Base-by-base conservation (phyloP, 495 filamentous ascomycete species). In the Neurospora hispaniola region DNA sequence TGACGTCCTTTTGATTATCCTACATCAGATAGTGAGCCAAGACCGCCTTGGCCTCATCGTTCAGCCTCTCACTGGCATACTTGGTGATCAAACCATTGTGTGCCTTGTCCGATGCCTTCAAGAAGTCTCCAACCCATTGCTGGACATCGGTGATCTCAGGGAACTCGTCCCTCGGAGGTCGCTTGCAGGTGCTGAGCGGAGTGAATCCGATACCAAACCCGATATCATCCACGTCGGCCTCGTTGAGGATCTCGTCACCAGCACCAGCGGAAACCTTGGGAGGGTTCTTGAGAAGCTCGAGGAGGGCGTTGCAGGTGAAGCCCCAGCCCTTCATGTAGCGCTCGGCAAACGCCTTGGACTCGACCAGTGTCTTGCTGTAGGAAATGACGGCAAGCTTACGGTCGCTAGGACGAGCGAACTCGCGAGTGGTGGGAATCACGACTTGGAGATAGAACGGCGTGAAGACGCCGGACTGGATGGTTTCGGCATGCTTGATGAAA, bases 191-290 rank as follows among this genome's bases (percentile, higher is more conserved):
- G 79, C 92, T 94, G 72, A 99, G 86, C 48, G 91, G 88, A 2
- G 96, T 98, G 82, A 96, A 99, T 1, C 93, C 94, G 59, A 97
- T 89, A 12, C 95, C 96, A 76, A 98, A 99, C 70, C 92, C 90
- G 78, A 97, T 89, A 79, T 99, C 95, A 75, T 99, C 96, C 66
- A 96, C 91, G 76, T 98, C 96, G 11, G 91, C 90, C 77, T 97
- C 94, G 18, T 87, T 85, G 75, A 94, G 89, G 31, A 90, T 79
- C 71, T 96, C 94, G 73, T 97, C 94, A 69, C 88, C 87, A 9
- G 79, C 72, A 4, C 84, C 83, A 66, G 88, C 80, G 11, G 88
- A 82, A 8, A 93, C 90, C 71, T 91, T 84, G 5, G 95, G 94
- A 7, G 94, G 92, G 81, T 95, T 93, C 77, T 94, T 89, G 5